Evolutionary conservation across 495 filamentous ascomycete genomes (phyloP), one percentile per base, ranked within the genome.

Genomic region (Penicillium paxilli): DNA sequence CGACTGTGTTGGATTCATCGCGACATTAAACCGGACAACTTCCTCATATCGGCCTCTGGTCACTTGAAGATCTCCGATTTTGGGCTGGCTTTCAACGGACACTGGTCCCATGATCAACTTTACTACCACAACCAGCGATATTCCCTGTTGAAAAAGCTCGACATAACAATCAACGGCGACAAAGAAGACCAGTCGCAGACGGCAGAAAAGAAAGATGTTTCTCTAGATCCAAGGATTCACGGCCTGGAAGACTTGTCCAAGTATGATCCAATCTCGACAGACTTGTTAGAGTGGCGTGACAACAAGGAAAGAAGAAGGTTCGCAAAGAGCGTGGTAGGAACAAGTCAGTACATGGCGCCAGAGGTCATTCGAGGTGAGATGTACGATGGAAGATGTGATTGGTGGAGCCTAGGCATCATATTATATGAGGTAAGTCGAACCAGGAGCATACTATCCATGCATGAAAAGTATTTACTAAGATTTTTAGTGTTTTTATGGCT

Each of bases 11-110:
- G 89, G 81, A 96, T 98, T 44, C 93, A 98, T 66, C 87, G 93
- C 9, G 93, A 96, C 72, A 83, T 98, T 64, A 98, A 98, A 68
- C 93, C 93, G 0, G 93, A 98, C 75, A 98, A 98, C 61, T 96
- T 98, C 58, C 80, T 96, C 32, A 91, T 96, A 58, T 89, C 87
- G 7, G 81, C 89, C 0, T 88, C 87, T 33, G 92, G 93, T 0
- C 93, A 98, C 66, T 71, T 98, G 56, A 96, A 95, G 65, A 96
- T 98, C 52, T 91, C 90, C 7, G 93, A 98, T 63, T 98, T 98
- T 66, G 93, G 93, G 0, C 79, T 98, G 22, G 90, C 92, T 12
- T 96, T 96, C 66, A 90, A 96, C 62, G 93, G 93, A 2, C 91
- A 96, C 64, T 96, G 93, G 92, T 80, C 89, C 8, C 92, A 98